A percentile compares a stretch with the other conserved stretches of the same genome.
Conservation (phyloP, 2,329 filamentous ascomycete genomes). For the Trichothecium sympodiale region DNA sequence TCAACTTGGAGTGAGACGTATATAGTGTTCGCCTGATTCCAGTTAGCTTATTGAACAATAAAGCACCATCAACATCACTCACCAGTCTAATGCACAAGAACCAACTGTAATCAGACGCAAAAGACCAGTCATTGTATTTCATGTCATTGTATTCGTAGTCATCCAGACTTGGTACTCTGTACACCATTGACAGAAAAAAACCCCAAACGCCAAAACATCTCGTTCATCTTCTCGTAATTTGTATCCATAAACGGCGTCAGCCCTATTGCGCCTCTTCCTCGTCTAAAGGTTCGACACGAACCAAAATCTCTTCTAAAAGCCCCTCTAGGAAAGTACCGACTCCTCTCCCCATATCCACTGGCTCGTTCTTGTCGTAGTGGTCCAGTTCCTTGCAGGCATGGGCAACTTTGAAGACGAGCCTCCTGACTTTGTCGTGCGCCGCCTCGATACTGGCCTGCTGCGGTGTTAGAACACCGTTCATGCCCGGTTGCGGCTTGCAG, state of each 20-base stretch:
- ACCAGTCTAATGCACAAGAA: too few relatives aligned
- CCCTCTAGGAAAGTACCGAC: conserved; percentile 85
- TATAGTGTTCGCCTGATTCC: too few relatives aligned
- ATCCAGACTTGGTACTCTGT: too few relatives aligned
- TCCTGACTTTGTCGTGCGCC: conserved; percentile 72
- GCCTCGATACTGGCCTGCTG: conserved; percentile 58
- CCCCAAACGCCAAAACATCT: too few relatives aligned
- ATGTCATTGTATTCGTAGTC: too few relatives aligned
- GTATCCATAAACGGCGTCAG: background rate
- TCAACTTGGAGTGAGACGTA: too few relatives aligned
- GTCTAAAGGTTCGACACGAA: conserved; percentile 79
- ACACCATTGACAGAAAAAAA: too few relatives aligned
- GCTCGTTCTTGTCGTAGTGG: conserved; percentile 71
- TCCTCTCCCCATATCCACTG: conserved; percentile 88
- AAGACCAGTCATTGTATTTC: too few relatives aligned
- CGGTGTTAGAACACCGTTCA: conserved; percentile 36
- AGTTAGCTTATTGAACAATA: too few relatives aligned
- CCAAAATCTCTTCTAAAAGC: conserved; percentile 84
- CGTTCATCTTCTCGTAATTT: too few relatives aligned
- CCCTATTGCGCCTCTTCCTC: conserved; percentile 42
- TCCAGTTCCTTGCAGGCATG: conserved; percentile 85
- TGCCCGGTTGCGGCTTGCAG: conserved; percentile 27
- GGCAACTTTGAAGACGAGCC: conserved; percentile 71
- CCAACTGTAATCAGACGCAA: too few relatives aligned
- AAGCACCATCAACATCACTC: too few relatives aligned